Conservation (phyloP, 805 yeast species). For the Tetrapisispora taiwanensis region DNA sequence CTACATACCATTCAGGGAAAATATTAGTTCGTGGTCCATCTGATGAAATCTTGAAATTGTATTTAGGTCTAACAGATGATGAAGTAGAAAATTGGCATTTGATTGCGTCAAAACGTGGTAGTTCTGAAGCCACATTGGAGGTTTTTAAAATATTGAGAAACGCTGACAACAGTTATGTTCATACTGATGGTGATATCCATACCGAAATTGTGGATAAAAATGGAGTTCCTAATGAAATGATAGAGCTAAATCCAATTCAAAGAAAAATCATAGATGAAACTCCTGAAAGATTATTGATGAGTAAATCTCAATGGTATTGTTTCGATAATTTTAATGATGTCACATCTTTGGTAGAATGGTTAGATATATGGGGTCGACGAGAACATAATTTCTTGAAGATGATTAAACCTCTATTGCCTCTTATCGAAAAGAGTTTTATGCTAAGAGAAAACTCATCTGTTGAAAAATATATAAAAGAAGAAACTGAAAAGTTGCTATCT, state of each 20-base stretch:
- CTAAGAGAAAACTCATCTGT: conserved; percentile 49
- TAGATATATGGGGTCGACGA: conserved; percentile 64
- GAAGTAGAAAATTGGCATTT: conserved; percentile 24
- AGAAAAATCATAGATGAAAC: conserved; percentile 61
- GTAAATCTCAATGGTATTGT: conserved; percentile 54
- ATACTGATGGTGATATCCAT: conserved; percentile 9
- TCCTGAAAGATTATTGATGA: conserved; percentile 42
- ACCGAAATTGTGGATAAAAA: conserved; percentile 14
- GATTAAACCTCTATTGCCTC: conserved; percentile 25
- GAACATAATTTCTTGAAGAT: conserved; percentile 62
- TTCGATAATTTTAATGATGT: conserved; percentile 55
- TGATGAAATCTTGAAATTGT: conserved; percentile 34
- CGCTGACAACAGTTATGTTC: conserved; percentile 13
- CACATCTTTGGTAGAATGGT: conserved; percentile 48
- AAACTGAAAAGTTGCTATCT: conserved; percentile 33
- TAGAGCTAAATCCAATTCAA: conserved; percentile 31
- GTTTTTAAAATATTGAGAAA: conserved; percentile 17
- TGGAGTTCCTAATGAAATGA: conserved; percentile 12
- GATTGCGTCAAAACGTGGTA: conserved; percentile 13
- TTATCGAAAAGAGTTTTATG: conserved; percentile 35
- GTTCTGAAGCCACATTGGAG: conserved; percentile 17
- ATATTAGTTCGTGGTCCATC: conserved; percentile 90
- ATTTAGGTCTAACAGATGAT: conserved; percentile 25
- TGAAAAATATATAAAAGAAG: conserved; percentile 34
- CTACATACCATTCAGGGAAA: conserved; percentile 68